A percentile compares a stretch with the other conserved stretches of the same genome.
Conservation (phyloP, 441 rosid genomes). For the Populus hybrid region DNA sequence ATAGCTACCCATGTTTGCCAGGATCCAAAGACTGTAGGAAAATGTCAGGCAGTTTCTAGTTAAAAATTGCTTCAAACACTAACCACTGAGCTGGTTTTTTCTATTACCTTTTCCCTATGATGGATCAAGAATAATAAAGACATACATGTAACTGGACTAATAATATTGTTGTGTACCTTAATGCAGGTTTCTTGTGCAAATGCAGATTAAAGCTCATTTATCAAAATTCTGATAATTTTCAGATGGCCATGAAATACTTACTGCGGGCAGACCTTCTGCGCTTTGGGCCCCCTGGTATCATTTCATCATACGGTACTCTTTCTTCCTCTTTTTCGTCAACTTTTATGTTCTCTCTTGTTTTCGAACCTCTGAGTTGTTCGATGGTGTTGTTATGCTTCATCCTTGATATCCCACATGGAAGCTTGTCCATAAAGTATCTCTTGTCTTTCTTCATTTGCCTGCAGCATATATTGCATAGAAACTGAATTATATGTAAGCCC, state of each 20-base stretch:
- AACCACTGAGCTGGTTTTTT: no score
- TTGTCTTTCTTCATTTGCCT: constrained; percentile 58
- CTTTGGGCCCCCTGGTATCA: constrained; percentile 40
- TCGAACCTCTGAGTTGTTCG: constrained; percentile 39
- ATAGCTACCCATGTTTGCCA: no score
- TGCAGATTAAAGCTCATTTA: background rate
- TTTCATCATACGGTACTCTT: constrained; percentile 39
- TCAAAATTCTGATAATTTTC: background rate
- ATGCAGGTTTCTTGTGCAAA: background rate
- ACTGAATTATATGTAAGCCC: background rate
- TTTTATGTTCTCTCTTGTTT: background rate
- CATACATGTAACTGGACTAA: no score
- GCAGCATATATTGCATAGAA: constrained; percentile 6
- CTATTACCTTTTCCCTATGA: no score
- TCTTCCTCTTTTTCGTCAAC: background rate
- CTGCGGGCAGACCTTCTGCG: constrained; percentile 13
- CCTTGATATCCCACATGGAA: constrained; percentile 47
- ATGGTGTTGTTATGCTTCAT: constrained; percentile 41
- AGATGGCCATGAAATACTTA: constrained; percentile 15
- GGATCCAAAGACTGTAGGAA: no score
- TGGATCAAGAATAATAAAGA: no score
- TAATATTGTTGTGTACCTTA: background rate
- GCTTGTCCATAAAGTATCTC: constrained; percentile 42
- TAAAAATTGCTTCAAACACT: no score
- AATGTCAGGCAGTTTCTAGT: no score